Base-by-base conservation (phyloP, 257 asterid genomes). In the Nicotiana sylvestris region DNA sequence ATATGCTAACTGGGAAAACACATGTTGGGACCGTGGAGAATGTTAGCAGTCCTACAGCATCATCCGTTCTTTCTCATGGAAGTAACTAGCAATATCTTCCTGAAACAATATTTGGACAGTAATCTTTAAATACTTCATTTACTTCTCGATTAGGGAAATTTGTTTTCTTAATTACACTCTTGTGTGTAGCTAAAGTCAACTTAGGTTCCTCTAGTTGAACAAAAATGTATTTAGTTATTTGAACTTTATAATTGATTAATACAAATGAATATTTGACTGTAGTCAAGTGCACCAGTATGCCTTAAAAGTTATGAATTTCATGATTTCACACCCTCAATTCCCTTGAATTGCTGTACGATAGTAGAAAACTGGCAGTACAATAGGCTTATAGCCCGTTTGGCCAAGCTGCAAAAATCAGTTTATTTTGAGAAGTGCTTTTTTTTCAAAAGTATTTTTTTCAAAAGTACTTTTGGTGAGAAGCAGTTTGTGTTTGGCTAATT, bases 61-160 rank as follows among this genome's bases (percentile, higher is more conserved):
- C 97, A 55, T 94, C 97, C 15, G 88, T 80, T 53, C 93, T 90
- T 87, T 92, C 98, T 80, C 97, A 90, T 69, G 95, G 93, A 89
- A 91, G 94, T 81, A 81, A 81, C 80, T 89, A 27, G 4, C 0
- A 49, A 25, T 72, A 1, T 27, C 62, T 74, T 27, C 62, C 4
- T 1, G 35, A 27, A 64, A 64, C 70, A 65, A 65, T 21, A 66
- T 66, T 6, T 32, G 9, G 35, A 25, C 8, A 72, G 61, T 4
- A 49, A 74, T 49, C 43, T 35, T 6, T 9, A 69, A 32, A 46
- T 25, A 46, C 13, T 72, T 51, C 61, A 72, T 46, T 13, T 12
- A 25, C 0, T 76, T 51, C 16, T 21, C 21, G 21, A 21, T 21
- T 21, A 21, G 21, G 21, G 21, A 21, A 21, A 25, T 25, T 15